Evolutionary conservation across 345 rosid species (phyloP).

Genomic region (Limnanthes douglasii): DNA sequence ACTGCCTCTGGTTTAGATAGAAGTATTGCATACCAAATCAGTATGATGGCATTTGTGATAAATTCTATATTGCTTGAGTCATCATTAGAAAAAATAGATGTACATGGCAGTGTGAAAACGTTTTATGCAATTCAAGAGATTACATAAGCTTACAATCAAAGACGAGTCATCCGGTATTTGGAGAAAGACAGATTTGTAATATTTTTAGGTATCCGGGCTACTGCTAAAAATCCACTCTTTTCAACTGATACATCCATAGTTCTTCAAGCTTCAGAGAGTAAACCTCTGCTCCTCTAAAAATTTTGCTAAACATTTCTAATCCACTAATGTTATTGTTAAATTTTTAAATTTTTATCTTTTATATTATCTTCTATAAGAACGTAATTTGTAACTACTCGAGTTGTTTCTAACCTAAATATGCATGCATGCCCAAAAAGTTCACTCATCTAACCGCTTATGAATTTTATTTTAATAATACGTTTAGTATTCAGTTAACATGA

Average conservation of each 20-base stretch:
- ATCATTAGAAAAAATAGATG: constrained; percentile 63
- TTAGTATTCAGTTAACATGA: constrained; percentile 49
- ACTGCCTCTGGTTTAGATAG: constrained; percentile 70
- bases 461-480: neutral
- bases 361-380: neutral
- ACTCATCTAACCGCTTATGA: neutral
- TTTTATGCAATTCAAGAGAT: constrained; percentile 59
- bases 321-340: neutral
- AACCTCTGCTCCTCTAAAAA: neutral
- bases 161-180: constrained; percentile 63
- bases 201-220: constrained; percentile 85
- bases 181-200: constrained; percentile 91
- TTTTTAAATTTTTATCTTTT: neutral
- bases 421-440: neutral
- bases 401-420: neutral
- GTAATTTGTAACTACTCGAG: neutral
- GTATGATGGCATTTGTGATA: constrained; percentile 95
- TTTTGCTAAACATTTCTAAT: neutral
- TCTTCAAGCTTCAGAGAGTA: constrained; percentile 83
- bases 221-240: constrained; percentile 76
- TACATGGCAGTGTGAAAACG: constrained; percentile 66
- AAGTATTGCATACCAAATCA: constrained; percentile 66
- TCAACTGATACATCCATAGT: constrained; percentile 86
- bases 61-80: constrained; percentile 75
- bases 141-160: constrained; percentile 71